Base-by-base conservation (phyloP, 345 rosid species). In the Salix udensis region DNA sequence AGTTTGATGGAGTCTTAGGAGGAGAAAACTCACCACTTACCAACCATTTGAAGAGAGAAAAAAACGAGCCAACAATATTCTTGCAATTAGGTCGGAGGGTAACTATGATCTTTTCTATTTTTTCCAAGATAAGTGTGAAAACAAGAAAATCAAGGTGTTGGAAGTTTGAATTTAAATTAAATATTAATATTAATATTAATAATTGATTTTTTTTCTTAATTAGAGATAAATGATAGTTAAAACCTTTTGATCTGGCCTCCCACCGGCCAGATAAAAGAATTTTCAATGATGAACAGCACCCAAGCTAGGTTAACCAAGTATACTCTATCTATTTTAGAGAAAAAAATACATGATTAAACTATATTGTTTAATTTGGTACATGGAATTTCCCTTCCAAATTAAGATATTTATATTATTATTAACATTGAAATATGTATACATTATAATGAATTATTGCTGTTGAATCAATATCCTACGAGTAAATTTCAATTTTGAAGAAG, bases 81-180 rank as follows among this genome's bases (percentile, higher is more conserved):
- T 36, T 46, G 81, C 81, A 71, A 80, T 85, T 85, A 80, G 88
- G 82, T 83, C 65, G 81, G 79, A 61, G 50, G 72, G 72, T 7
- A 66, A 73, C 74, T 76, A 73, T 78, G 84, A 76, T 52, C 58
- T 69, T 71, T 80, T 74, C 79, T 48, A 72, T 80, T 60, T 74
- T 85, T 83, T 79, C 88, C 72, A 84, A 82, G 86, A 75, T 69
- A 84, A 82, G 78, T 73, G 81, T 53, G 69, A 2, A 53, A 68
- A 28, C 34, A 76, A 36, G 30, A 70, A 44, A 67, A 8, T 55
- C 14, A 23, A 68, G 34, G 62, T 71, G 46, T 78, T 28, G 62
- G 28, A 19, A 50, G 73, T 73, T 80, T 75, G 78, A 80, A 75
- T 74, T 64, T 74, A 24, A 42, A 42, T 53, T 30, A 18, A 7